Evolutionary conservation across 345 rosid species (phyloP).

Genomic region (Hibiscus mutabilis): DNA sequence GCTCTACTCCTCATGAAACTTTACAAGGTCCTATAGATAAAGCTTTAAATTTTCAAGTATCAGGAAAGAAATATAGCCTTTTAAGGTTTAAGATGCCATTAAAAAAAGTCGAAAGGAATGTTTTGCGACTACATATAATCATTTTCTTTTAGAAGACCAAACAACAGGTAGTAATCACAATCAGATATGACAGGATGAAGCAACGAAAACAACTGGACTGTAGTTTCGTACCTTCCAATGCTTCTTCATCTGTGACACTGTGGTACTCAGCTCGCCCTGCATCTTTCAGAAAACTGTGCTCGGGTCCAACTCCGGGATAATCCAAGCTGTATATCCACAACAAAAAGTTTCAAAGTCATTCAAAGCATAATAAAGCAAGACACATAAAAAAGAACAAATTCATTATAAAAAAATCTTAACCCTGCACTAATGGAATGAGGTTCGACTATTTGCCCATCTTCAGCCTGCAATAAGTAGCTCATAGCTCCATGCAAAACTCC

Average conservation of each 20-base stretch:
- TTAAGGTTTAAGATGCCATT: neutral
- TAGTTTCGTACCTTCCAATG: constrained; percentile 59
- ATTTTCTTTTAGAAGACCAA: neutral
- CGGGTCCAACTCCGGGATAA: constrained; percentile 98
- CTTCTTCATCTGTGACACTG: constrained; percentile 77
- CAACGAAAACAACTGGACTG: neutral
- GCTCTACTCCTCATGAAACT: neutral
- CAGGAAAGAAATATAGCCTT: neutral
- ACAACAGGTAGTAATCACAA: neutral
- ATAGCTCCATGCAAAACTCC: constrained; percentile 91
- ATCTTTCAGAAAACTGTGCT: constrained; percentile 92
- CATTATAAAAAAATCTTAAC: constrained; percentile 23
- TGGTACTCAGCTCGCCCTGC: constrained; percentile 76
- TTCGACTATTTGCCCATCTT: constrained; percentile 86
- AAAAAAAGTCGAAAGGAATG: neutral
- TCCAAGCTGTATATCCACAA: constrained; percentile 56
- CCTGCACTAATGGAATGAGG: constrained; percentile 98
- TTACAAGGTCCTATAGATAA: constrained; percentile 10
- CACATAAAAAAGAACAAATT: neutral
- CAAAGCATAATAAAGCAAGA: constrained; percentile 1
- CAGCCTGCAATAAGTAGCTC: constrained; percentile 92
- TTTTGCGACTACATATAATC: neutral
- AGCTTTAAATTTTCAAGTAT: neutral
- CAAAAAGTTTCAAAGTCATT: neutral
- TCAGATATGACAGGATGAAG: neutral